phyloP scores from a whole-genome alignment of 352 stramenopile species.

The Pythium phragmitis region DNA sequence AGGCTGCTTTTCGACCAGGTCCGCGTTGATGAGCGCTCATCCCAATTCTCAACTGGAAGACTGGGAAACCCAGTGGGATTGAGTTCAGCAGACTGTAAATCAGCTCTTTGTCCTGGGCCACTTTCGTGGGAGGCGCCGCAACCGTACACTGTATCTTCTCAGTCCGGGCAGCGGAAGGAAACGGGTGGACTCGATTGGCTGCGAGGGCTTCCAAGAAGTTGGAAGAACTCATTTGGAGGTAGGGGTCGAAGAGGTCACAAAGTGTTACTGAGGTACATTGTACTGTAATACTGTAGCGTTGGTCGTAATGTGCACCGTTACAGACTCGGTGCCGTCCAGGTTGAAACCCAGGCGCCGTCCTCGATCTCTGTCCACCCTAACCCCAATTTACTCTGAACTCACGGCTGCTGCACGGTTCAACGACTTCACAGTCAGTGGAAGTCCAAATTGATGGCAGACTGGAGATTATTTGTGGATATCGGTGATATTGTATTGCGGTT shows the following conservation, averaged over 20 bases:
- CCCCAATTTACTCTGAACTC: constrained; percentile 19
- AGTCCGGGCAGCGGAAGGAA: background rate
- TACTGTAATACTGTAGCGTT: constrained; percentile 3
- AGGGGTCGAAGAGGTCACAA: background rate
- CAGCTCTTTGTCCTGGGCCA: background rate
- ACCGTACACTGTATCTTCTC: background rate
- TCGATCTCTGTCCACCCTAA: constrained; percentile 6
- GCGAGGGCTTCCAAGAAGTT: constrained; percentile 5
- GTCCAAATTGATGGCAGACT: background rate
- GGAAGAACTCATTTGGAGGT: constrained; percentile 13
- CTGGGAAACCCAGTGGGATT: background rate
- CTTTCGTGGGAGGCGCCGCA: background rate
- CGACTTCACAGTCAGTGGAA: background rate
- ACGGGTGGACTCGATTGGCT: constrained; percentile 1
- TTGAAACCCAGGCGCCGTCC: too few species aligned
- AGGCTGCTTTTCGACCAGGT: too few species aligned
- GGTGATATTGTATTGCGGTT: background rate
- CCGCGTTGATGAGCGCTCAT: too few species aligned
- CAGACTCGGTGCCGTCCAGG: background rate
- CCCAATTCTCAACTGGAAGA: background rate
- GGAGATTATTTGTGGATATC: background rate
- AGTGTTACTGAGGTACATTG: background rate
- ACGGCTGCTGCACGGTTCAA: constrained; percentile 28
- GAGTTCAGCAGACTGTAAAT: too few species aligned
- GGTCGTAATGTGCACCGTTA: constrained; percentile 13